These are phyloP conservation scores for Pseudocercospora pini-densiflorae DNA, from an alignment of 2,329 filamentous ascomycete genomes.

Conservation along the genomic window DNA sequence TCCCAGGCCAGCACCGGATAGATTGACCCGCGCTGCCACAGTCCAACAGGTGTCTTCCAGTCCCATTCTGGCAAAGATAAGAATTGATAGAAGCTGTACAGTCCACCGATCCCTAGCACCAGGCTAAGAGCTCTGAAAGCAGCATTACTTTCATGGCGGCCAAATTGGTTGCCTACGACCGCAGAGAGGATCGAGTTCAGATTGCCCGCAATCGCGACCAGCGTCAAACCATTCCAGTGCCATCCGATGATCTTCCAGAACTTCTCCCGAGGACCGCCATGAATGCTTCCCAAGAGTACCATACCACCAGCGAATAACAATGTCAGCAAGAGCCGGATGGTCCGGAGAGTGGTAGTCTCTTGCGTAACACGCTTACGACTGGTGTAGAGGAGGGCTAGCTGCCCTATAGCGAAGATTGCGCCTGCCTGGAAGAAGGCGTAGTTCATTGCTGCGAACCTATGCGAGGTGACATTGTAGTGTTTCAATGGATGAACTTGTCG, in stretches of 20 bases:
- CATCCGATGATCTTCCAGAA: slow-evolving; percentile 29
- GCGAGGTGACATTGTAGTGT: slow-evolving; percentile 28
- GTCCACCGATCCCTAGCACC: slow-evolving; percentile 16
- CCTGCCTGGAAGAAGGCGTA: slow-evolving; percentile 24
- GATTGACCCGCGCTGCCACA: slow-evolving; percentile 28
- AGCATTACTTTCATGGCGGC: slow-evolving; percentile 15
- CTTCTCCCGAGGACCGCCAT: slow-evolving; percentile 29
- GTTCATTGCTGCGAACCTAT: slow-evolving; percentile 15
- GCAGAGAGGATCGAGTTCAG: slow-evolving; percentile 24
- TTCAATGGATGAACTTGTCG: slow-evolving; percentile 32
- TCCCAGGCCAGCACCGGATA: slow-evolving; percentile 28
- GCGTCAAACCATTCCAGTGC: slow-evolving; percentile 27
- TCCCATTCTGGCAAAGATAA: slow-evolving; percentile 28
- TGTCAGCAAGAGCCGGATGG: slow-evolving; percentile 17
- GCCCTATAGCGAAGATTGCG: slow-evolving; percentile 20
- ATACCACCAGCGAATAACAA: slow-evolving; percentile 23
- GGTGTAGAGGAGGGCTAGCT: slow-evolving; percentile 18
- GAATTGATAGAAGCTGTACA: slow-evolving; percentile 28
- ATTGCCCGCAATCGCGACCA: slow-evolving; percentile 26
- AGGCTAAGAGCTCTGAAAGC: slow-evolving; percentile 23
- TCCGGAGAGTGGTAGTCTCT: slow-evolving; percentile 15
- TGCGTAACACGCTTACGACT: slow-evolving; percentile 6
- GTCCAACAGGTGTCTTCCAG: slow-evolving; percentile 27
- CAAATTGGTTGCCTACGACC: slow-evolving; percentile 14
- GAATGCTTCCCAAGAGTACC: slow-evolving; percentile 24